Conservation (phyloP, 2,329 filamentous ascomycete genomes). For the Fusarium decemcellulare region DNA sequence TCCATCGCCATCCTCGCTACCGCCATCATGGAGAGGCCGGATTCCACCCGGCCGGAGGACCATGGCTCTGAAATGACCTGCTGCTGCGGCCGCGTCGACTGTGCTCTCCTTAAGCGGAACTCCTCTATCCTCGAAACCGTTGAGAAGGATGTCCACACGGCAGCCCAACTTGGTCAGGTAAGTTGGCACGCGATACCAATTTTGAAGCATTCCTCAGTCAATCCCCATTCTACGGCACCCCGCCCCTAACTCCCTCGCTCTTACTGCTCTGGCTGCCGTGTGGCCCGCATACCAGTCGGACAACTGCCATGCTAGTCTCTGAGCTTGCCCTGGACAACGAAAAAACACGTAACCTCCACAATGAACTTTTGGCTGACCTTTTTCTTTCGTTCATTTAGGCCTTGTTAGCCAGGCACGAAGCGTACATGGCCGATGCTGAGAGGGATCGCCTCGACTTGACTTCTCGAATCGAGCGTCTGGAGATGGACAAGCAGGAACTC, state of each 20-base stretch:
- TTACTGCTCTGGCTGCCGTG: constrained; percentile 12
- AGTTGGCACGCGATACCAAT: constrained; percentile 58
- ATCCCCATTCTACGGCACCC: constrained; percentile 1
- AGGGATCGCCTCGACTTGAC: constrained; percentile 83
- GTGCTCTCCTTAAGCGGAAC: constrained; percentile 86
- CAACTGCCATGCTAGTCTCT: not conserved
- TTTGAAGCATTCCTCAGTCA: constrained; percentile 43
- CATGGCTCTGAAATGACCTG: constrained; percentile 67
- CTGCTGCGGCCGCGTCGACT: constrained; percentile 88
- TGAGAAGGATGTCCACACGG: constrained; percentile 89
- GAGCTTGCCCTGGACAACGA: constrained; percentile 26
- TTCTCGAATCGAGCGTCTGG: constrained; percentile 80
- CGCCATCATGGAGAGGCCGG: constrained; percentile 45
- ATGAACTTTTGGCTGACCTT: constrained; percentile 76
- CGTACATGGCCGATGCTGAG: constrained; percentile 94
- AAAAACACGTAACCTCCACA: constrained; percentile 18
- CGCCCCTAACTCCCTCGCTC: constrained; percentile 16
- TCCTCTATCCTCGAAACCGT: constrained; percentile 82
- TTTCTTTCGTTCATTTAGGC: constrained; percentile 75
- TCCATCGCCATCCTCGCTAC: constrained; percentile 35
- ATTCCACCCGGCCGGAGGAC: constrained; percentile 41
- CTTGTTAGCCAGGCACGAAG: constrained; percentile 90
- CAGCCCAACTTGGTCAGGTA: constrained; percentile 94
- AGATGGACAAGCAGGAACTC: constrained; percentile 79
- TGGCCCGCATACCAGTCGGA: constrained; percentile 43